Conservation (phyloP, 805 yeast genomes). For the Wickerhamiella spandovensis region DNA sequence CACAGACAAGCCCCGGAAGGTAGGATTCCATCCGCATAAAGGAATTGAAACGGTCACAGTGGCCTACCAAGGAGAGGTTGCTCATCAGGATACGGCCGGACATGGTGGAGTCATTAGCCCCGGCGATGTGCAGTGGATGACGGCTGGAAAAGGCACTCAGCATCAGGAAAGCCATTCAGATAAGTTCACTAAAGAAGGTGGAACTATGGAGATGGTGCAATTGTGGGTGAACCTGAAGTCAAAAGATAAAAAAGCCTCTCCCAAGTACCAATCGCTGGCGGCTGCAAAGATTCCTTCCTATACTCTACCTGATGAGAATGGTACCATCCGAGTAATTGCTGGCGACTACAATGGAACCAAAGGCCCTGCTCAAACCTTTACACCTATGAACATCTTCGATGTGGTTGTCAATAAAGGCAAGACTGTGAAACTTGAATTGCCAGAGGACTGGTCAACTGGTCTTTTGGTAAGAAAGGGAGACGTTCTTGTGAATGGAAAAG, state of each 20-base stretch:
- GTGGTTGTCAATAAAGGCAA: neutral
- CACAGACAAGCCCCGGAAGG: constrained; percentile 3
- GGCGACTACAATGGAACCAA: constrained; percentile 54
- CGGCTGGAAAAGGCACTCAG: constrained; percentile 79
- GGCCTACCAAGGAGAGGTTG: constrained; percentile 49
- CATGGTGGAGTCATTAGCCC: constrained; percentile 60
- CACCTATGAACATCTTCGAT: constrained; percentile 3
- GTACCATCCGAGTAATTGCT: constrained; percentile 50
- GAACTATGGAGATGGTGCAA: constrained; percentile 58
- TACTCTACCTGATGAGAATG: constrained; percentile 43
- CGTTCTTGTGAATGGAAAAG: neutral
- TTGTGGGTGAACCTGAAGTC: constrained; percentile 79
- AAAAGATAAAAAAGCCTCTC: constrained; percentile 45
- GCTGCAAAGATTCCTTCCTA: constrained; percentile 59
- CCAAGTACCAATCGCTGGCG: constrained; percentile 68
- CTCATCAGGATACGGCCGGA: constrained; percentile 82
- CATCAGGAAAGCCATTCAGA: constrained; percentile 78
- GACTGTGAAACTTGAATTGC: neutral
- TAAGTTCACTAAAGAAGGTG: constrained; percentile 26
- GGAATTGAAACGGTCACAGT: constrained; percentile 75
- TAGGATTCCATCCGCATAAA: constrained; percentile 48
- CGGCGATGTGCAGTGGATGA: constrained; percentile 88
- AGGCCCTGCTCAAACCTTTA: constrained; percentile 4
- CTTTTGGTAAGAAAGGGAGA: neutral
- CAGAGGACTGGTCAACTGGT: neutral